Evolutionary conservation across 306 rosid species (phyloP), one percentile per base, ranked within the genome.

Genomic region (Begonia peltatifolia): DNA sequence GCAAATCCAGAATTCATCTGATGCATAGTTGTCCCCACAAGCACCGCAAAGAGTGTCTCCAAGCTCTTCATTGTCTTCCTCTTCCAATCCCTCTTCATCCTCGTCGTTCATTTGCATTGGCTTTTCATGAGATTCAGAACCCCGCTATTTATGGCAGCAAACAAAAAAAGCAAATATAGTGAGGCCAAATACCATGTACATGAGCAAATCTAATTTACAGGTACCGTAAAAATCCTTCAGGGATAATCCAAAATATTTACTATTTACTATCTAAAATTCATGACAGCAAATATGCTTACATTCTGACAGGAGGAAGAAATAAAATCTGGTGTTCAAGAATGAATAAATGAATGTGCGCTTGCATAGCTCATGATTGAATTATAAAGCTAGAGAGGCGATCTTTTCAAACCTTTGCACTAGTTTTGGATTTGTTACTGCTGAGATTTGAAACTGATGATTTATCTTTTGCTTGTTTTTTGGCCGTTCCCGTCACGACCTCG

Each of bases 1-100:
- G 82, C 86, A 79, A 57, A 87, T 77, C 93, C 93, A 87, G 61
- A 87, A 87, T 65, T 83, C 86, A 50, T 83, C 86, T 2, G 75
- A 44, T 10, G 80, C 84, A 58, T 77, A 77, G 75, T 77, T 77
- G 60, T 80, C 86, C 60, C 93, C 88, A 58, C 95, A 87, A 36
- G 93, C 88, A 9, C 88, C 95, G 2, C 93, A 87, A 5, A 73
- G 72, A 30, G 84, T 76, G 55, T 82, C 84, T 16, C 88, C 88
- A 41, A 79, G 82, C 64, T 87, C 95, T 12, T 79, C 92, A 11
- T 77, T 86, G 1, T 87, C 83, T 43, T 80, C 92, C 60, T 73
- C 79, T 16, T 77, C 88, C 74, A 78, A 14, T 51, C 69, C 84
- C 53, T 72, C 38, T 30, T 30, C 38, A 30, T 30, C 38, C 38